These are phyloP conservation scores for Daldinia decipiens DNA, from an alignment of 495 filamentous ascomycete species.

Conservation along the genomic window DNA sequence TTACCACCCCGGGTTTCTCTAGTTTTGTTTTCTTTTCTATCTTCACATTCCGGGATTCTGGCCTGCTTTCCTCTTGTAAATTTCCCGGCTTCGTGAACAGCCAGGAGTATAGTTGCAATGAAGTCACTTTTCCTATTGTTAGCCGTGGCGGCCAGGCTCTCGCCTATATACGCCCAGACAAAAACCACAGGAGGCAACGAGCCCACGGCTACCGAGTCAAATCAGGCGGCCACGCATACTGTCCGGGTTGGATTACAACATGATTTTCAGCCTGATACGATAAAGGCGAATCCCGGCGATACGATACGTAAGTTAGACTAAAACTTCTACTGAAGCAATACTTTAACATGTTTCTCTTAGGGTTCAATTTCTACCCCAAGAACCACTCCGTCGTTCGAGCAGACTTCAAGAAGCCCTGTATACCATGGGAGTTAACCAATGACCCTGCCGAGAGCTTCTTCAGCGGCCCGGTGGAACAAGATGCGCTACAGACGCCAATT, in stretches of 20 bases:
- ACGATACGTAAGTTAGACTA: conserved; percentile 26
- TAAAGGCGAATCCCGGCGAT: conserved; percentile 19
- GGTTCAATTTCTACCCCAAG: conserved; percentile 67
- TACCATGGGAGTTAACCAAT: conserved; percentile 64
- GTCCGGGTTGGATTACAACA: conserved; percentile 25
- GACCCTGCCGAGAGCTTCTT: conserved; percentile 23
- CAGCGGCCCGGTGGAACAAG: conserved; percentile 15
- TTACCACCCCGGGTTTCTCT: not conserved
- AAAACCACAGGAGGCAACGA: not conserved
- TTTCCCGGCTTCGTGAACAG: not conserved
- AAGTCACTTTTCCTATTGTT: conserved; percentile 3
- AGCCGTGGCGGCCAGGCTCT: conserved; percentile 1
- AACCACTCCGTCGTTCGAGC: conserved; percentile 69
- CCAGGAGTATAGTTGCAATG: conserved; percentile 8
- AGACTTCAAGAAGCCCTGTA: conserved; percentile 65
- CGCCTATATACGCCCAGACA: conserved; percentile 10
- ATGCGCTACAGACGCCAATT: conserved; percentile 56
- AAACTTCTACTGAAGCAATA: too few species aligned
- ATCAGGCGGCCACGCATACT: conserved; percentile 19
- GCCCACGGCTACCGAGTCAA: conserved; percentile 2
- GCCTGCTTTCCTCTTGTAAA: not conserved
- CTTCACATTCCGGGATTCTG: conserved; percentile 1
- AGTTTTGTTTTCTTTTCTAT: conserved; percentile 9
- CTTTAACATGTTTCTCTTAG: conserved; percentile 9
- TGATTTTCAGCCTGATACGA: conserved; percentile 25